Percentiles rank a stretch among this genome's conserved stretches.
phyloP scores from a whole-genome alignment of 1,284 basidiomycete genomes.

The Naganishia liquefaciens region DNA sequence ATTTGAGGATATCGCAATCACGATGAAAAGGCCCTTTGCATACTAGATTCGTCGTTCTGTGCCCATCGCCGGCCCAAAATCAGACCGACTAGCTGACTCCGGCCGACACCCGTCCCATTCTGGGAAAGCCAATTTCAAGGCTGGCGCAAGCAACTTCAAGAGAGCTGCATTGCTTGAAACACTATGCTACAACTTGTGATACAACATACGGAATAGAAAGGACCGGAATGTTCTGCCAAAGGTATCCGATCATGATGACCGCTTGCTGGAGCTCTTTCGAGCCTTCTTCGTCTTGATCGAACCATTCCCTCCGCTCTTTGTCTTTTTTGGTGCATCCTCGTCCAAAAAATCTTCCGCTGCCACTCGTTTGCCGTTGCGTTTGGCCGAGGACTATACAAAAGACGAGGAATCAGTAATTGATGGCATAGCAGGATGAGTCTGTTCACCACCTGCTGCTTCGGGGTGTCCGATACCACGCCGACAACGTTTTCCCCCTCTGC shows the following conservation, averaged over 20 bases:
- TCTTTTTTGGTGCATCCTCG: slow-evolving; percentile 12
- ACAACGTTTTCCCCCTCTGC: neutral
- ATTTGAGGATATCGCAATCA: slow-evolving; percentile 25
- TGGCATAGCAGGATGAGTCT: neutral
- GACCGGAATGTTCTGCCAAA: neutral
- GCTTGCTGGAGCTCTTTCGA: slow-evolving; percentile 19
- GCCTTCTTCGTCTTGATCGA: slow-evolving; percentile 3
- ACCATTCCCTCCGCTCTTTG: neutral
- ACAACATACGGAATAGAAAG: neutral
- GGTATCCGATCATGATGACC: neutral
- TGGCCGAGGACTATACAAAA: neutral
- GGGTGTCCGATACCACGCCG: neutral
- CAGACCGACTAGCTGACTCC: too few species aligned
- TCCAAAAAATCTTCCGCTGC: slow-evolving; percentile 24
- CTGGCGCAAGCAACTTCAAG: neutral
- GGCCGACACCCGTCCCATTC: too few species aligned
- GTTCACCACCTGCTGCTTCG: neutral
- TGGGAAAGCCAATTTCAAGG: neutral
- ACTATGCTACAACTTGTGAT: slow-evolving; percentile 21
- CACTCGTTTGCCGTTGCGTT: slow-evolving; percentile 20
- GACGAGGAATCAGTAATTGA: neutral
- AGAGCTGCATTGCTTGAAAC: neutral
- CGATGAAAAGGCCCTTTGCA: slow-evolving; percentile 7
- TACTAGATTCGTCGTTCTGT: too few species aligned
- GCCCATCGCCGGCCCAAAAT: too few species aligned